These are phyloP conservation scores for Tylopilus felleus DNA, from an alignment of 768 basidiomycete genomes.

Conservation along the genomic window DNA sequence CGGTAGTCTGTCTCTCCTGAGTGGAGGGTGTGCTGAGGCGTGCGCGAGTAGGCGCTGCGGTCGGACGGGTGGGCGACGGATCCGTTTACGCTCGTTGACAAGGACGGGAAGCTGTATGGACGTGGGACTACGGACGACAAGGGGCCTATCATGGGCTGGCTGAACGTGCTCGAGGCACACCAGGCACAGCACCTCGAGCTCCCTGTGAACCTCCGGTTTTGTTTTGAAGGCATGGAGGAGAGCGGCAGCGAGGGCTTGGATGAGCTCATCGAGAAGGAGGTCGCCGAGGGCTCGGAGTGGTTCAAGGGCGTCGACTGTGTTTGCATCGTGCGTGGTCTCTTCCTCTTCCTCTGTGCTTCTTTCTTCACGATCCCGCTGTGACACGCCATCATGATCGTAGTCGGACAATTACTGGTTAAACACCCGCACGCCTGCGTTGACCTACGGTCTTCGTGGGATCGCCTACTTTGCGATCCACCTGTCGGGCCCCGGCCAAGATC, in stretches of 20 bases:
- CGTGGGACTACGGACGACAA: constrained; percentile 94
- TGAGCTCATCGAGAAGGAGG: constrained; percentile 76
- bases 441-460: constrained; percentile 87
- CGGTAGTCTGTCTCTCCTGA: constrained; percentile 13
- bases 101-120: constrained; percentile 66
- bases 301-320: constrained; percentile 89
- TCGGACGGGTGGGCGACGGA: constrained; percentile 87
- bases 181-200: constrained; percentile 59
- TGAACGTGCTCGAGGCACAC: constrained; percentile 88
- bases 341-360: background rate
- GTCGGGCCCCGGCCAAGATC: constrained; percentile 79
- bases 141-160: constrained; percentile 84
- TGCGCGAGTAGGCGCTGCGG: constrained; percentile 30
- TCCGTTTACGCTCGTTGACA: constrained; percentile 68
- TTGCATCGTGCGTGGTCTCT: constrained; percentile 67
- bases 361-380: background rate
- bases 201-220: constrained; percentile 87
- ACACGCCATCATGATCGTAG: constrained; percentile 41
- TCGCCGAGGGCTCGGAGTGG: constrained; percentile 58
- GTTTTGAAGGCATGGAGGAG: constrained; percentile 99
- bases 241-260: constrained; percentile 89
- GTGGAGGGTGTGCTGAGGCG: background rate
- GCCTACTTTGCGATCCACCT: constrained; percentile 83
- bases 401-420: constrained; percentile 96
- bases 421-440: constrained; percentile 72